phyloP scores from a whole-genome alignment of 2,329 filamentous ascomycete genomes.

The Beauveria sp. region DNA sequence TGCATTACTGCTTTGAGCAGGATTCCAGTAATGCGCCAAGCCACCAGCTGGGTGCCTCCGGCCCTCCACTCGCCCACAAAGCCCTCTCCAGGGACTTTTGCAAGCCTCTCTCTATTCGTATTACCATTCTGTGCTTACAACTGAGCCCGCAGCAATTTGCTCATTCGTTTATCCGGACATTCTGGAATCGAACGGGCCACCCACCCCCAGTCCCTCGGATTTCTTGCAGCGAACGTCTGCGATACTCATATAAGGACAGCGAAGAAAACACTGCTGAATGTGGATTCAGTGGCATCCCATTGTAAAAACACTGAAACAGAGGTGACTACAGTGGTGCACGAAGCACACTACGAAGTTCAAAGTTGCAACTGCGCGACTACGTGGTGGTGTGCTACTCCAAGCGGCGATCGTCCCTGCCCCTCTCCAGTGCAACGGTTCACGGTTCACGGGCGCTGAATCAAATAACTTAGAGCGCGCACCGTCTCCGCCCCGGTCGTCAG shows the following conservation, averaged over 20 bases:
- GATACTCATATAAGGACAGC: background rate
- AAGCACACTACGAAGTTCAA: background rate
- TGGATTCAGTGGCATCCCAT: no score
- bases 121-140: background rate
- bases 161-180: background rate
- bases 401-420: background rate
- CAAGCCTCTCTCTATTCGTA: background rate
- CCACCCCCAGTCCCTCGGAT: background rate
- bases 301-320: background rate
- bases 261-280: background rate
- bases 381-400: background rate
- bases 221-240: background rate
- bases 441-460: background rate
- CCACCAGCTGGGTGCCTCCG: background rate
- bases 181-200: background rate
- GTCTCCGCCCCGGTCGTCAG: background rate
- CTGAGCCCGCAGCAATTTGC: background rate
- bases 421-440: background rate
- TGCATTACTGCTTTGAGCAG: slow-evolving; percentile 1
- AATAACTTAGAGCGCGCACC: background rate
- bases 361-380: background rate
- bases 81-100: slow-evolving; percentile 2
- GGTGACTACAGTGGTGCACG: background rate
- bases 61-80: slow-evolving; percentile 1
- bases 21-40: background rate